Evolutionary conservation across 306 rosid genomes (phyloP).

Genomic region (Dalbergia oliveri): DNA sequence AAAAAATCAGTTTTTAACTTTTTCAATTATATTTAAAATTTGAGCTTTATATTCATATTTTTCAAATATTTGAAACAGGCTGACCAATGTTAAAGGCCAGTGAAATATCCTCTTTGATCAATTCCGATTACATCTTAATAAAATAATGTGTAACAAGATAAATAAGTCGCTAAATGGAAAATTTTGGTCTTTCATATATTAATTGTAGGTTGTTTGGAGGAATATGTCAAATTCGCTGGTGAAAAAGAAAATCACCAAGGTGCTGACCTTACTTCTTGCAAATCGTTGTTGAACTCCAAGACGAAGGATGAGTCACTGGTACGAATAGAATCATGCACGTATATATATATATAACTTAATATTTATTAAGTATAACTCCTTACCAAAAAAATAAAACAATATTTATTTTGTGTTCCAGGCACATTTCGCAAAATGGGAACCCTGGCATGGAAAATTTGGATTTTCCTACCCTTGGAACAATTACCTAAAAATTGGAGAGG

Average conservation of each 20-base stretch:
- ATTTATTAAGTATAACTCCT: neutral
- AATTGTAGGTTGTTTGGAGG: conserved; percentile 72
- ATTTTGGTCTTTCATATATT: neutral
- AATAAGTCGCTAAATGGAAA: neutral
- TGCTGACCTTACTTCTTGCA: conserved; percentile 57
- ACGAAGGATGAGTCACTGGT: conserved; percentile 83
- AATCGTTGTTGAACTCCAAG: conserved; percentile 71
- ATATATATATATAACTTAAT: too few species aligned
- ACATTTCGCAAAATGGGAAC: conserved; percentile 95
- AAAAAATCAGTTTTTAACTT: too few species aligned
- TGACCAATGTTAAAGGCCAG: too few species aligned
- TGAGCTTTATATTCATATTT: too few species aligned
- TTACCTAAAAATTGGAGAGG: conserved; percentile 77
- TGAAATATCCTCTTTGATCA: too few species aligned
- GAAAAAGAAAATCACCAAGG: conserved; percentile 53
- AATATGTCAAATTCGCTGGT: conserved; percentile 46
- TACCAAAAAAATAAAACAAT: too few species aligned
- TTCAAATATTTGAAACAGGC: too few species aligned
- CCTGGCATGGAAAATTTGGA: conserved; percentile 98
- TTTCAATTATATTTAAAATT: too few species aligned
- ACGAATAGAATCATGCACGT: neutral
- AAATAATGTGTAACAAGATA: too few species aligned
- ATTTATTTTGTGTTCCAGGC: conserved; percentile 54
- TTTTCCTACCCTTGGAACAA: conserved; percentile 81
- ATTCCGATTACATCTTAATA: too few species aligned